Evolutionary conservation across 176 grass and related monocot species (phyloP).

Genomic region (Avena eriantha): DNA sequence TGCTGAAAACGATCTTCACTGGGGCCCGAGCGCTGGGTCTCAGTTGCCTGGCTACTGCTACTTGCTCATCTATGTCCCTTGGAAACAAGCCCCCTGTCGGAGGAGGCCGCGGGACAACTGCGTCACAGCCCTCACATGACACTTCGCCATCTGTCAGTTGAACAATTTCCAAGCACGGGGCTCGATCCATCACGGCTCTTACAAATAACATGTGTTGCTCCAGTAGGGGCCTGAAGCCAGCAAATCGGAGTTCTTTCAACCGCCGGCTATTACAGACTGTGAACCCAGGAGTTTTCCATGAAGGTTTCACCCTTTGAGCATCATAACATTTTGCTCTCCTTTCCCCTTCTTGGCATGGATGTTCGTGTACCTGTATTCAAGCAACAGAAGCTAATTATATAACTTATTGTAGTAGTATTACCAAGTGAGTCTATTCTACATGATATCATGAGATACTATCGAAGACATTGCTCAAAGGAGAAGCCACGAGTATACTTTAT

Average conservation of each 20-base stretch:
- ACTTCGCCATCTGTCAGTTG: not conserved
- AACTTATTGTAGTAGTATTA: not conserved
- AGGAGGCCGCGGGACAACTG: not conserved
- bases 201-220: not conserved
- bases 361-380: not conserved
- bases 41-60: not conserved
- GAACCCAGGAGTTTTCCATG: not conserved
- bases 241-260: not conserved
- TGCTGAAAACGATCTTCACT: not conserved
- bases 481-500: not conserved
- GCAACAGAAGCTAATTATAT: not conserved
- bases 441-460: not conserved
- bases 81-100: not conserved
- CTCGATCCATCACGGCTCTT: not conserved
- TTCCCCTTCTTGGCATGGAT: not conserved
- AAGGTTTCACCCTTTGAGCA: not conserved
- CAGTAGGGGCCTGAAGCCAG: not conserved
- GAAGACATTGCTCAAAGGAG: not conserved
- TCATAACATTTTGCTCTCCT: not conserved
- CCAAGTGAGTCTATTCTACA: not conserved
- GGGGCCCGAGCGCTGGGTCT: not conserved
- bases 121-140: not conserved
- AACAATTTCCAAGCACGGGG: not conserved
- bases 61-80: not conserved
- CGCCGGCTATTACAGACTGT: not conserved